A percentile compares a stretch with the other conserved stretches of the same genome.
Conservation (phyloP, 1,139 yeast species). For the Nakaseomyces bracarensis region DNA sequence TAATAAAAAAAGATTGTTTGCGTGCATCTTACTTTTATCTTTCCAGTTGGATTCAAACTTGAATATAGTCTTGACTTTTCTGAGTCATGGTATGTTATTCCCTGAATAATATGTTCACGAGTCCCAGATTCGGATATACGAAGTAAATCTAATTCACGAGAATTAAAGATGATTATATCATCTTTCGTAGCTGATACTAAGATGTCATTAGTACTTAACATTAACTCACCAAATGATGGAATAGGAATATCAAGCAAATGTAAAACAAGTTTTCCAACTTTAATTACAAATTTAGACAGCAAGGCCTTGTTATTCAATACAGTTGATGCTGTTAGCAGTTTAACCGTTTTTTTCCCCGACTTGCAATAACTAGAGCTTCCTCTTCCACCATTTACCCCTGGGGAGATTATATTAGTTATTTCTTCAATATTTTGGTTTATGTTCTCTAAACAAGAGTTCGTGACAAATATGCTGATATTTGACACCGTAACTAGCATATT, state of each 20-base stretch:
- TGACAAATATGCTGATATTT: not conserved
- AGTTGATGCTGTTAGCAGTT: too few relatives aligned
- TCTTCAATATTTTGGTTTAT: not conserved
- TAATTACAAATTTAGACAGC: not conserved
- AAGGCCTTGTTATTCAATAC: not conserved
- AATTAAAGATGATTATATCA: constrained; percentile 32
- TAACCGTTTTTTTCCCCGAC: not conserved
- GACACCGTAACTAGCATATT: not conserved
- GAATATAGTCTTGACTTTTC: constrained; percentile 19
- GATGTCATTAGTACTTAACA: constrained; percentile 26
- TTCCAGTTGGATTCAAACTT: constrained; percentile 26
- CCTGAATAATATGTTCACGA: not conserved
- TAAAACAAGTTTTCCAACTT: not conserved
- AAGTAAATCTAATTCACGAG: constrained; percentile 11
- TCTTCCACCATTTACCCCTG: not conserved
- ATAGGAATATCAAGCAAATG: not conserved
- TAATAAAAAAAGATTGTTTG: constrained; percentile 36
- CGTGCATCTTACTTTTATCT: constrained; percentile 33
- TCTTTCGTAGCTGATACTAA: constrained; percentile 34
- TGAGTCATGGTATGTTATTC: not conserved
- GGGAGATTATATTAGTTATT: not conserved
- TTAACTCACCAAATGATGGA: constrained; percentile 40
- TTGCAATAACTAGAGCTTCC: not conserved
- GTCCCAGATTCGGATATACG: constrained; percentile 20
- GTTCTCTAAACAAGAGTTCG: not conserved